Percentiles rank a stretch among this genome's conserved stretches.
Conservation (phyloP, 495 filamentous ascomycete genomes). For the Elaphomyces granulatus region DNA sequence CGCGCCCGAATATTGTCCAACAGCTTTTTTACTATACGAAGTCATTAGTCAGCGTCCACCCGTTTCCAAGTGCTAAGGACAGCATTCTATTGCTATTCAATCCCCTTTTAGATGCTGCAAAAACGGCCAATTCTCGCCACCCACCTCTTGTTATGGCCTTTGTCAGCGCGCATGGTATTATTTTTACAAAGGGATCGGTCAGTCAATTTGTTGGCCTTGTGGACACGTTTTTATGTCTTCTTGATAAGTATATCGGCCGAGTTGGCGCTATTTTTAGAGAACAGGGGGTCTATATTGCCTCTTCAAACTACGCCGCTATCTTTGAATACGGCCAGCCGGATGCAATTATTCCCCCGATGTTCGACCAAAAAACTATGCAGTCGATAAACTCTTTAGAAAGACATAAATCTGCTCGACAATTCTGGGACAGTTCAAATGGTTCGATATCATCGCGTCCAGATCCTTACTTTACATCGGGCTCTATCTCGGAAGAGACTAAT, state of each 20-base stretch:
- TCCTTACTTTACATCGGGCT: neutral
- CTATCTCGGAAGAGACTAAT: neutral
- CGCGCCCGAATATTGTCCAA: constrained; percentile 55
- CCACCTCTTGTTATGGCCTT: constrained; percentile 34
- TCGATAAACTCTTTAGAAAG: constrained; percentile 20
- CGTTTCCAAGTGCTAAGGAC: constrained; percentile 49
- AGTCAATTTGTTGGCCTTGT: constrained; percentile 33
- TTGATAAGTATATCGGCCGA: constrained; percentile 46
- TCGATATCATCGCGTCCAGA: neutral
- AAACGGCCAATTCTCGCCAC: constrained; percentile 15
- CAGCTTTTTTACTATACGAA: constrained; percentile 64
- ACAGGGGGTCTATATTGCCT: constrained; percentile 39
- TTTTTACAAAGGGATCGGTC: constrained; percentile 43
- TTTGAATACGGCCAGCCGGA: constrained; percentile 48
- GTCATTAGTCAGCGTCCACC: constrained; percentile 30
- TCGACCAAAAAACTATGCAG: constrained; percentile 22
- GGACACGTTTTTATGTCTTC: constrained; percentile 32
- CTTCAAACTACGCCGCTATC: constrained; percentile 39
- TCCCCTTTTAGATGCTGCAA: constrained; percentile 28
- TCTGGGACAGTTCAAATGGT: constrained; percentile 1
- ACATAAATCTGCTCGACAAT: neutral
- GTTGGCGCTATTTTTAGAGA: constrained; percentile 48
- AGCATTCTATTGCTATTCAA: constrained; percentile 59
- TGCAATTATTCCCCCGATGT: constrained; percentile 25
- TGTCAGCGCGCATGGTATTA: constrained; percentile 47